Evolutionary conservation across 495 filamentous ascomycete genomes (phyloP).

Genomic region (Podospora didyma): DNA sequence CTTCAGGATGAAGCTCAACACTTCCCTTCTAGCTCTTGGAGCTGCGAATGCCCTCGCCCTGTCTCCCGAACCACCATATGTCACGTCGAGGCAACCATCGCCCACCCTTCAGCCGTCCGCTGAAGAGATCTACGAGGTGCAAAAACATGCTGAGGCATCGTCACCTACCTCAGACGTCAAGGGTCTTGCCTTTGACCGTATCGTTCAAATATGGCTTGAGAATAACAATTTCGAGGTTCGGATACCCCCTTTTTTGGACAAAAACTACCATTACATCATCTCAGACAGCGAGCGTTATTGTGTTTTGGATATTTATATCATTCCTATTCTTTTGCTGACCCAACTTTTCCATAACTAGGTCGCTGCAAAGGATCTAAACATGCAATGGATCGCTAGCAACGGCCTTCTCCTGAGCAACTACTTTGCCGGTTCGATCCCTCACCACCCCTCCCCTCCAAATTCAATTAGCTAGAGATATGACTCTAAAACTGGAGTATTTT

Average conservation of each 20-base stretch:
- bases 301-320: too few species aligned
- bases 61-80: too few species aligned
- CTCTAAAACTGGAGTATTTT: too few species aligned
- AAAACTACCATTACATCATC: too few species aligned
- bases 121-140: slow-evolving; percentile 20
- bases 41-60: too few species aligned
- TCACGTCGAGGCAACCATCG: not conserved
- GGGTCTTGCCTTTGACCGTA: slow-evolving; percentile 63
- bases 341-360: not conserved
- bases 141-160: slow-evolving; percentile 32
- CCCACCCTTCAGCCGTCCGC: not conserved
- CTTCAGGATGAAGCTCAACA: too few species aligned
- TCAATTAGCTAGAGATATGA: too few species aligned
- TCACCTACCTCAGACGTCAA: slow-evolving; percentile 57
- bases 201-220: slow-evolving; percentile 68
- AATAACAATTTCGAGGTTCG: slow-evolving; percentile 54
- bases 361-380: slow-evolving; percentile 21
- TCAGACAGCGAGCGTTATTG: too few species aligned
- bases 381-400: slow-evolving; percentile 51
- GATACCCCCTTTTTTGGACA: not conserved
- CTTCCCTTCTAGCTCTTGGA: too few species aligned
- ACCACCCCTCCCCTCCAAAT: not conserved
- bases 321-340: too few species aligned
- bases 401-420: slow-evolving; percentile 66
- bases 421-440: slow-evolving; percentile 33